Percentiles rank a stretch among this genome's conserved stretches.
These are phyloP conservation scores for Wickerhamiella vanderwaltii DNA, from an alignment of 805 yeast genomes.

Conservation along the genomic window DNA sequence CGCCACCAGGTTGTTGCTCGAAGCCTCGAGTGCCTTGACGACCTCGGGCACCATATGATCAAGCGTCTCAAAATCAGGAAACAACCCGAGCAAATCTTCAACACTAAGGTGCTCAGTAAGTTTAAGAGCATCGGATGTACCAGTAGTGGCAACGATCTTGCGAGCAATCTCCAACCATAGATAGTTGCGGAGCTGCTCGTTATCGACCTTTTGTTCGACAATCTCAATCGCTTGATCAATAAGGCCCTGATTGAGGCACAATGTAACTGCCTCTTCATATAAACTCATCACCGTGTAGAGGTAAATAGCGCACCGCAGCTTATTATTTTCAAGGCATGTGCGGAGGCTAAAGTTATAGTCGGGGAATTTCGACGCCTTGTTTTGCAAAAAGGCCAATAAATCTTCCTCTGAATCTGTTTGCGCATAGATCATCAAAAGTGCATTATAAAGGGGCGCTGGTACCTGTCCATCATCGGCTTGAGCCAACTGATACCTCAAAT, in stretches of 20 bases:
- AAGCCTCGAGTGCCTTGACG: slow-evolving; percentile 61
- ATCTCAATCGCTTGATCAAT: slow-evolving; percentile 45
- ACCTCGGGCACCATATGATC: slow-evolving; percentile 77
- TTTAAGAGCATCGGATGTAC: slow-evolving; percentile 24
- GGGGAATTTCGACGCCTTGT: slow-evolving; percentile 21
- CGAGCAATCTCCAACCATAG: slow-evolving; percentile 61
- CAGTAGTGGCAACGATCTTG: slow-evolving; percentile 26
- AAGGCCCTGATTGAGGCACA: slow-evolving; percentile 50
- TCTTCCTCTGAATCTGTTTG: slow-evolving; percentile 36
- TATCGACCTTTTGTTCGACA: slow-evolving; percentile 44
- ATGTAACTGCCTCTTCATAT: slow-evolving; percentile 66
- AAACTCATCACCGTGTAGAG: slow-evolving; percentile 57
- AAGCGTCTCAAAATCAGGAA: slow-evolving; percentile 73
- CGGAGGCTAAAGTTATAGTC: slow-evolving; percentile 69
- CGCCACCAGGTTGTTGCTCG: slow-evolving; percentile 52
- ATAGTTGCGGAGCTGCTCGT: slow-evolving; percentile 45
- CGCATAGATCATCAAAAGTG: slow-evolving; percentile 55
- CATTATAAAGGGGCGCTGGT: slow-evolving; percentile 46
- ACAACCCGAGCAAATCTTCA: slow-evolving; percentile 70
- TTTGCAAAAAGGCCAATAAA: slow-evolving; percentile 40
- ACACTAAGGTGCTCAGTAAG: slow-evolving; percentile 34
- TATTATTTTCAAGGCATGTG: slow-evolving; percentile 49
- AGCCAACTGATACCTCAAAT: slow-evolving; percentile 43
- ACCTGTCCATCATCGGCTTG: slow-evolving; percentile 33
- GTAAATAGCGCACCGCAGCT: slow-evolving; percentile 53